Base-by-base conservation (phyloP, 441 rosid genomes). In the Pelargonium cotyledonis region DNA sequence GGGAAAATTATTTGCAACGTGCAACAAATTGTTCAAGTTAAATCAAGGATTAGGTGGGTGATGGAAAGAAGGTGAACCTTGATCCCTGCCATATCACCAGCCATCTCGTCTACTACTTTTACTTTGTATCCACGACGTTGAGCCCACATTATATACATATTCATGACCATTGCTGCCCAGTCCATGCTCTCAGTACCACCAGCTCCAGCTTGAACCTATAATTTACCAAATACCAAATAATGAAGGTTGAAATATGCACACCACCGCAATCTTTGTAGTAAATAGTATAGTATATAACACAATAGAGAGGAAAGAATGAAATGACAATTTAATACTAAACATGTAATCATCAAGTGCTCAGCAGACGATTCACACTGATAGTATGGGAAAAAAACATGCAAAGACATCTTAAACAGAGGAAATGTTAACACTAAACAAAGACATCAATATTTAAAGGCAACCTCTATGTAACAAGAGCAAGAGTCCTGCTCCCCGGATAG, bases 121-220 rank as follows among this genome's bases (percentile, higher is more conserved):
- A 95, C 92, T 64, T 79, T 65, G 72, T 67, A 92, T 67, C 91
- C 90, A 18, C 79, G 88, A n/a, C 72, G 70, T 74, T 88, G 87
- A 69, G 99, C 97, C 97, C 99, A 95, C 47, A 64, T 65, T 81
- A 85, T 86, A 51, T 95, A 92, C 97, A 95, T 95, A 73, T 92
- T 85, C 90, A 95, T 88, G 16, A 95, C 95, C 97, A 90, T 95
- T 51, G 88, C 76, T 49, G 97, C 99, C 97, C 97, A 95, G 80
- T 92, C 97, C 80, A 87, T 95, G 85, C 97, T 90, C 80, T 95
- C 97, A 23, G 99, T 95, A 75, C 99, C 99, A 31, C 99, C 99
- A 18, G 96, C 97, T 74, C 99, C 97, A 55, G 95, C 97, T 84
- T 95, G 99, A 61, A 95, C 97, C 99, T 91, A 73, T 60, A 66